Evolutionary conservation across 345 rosid genomes (phyloP).

Genomic region (Populus tremula): DNA sequence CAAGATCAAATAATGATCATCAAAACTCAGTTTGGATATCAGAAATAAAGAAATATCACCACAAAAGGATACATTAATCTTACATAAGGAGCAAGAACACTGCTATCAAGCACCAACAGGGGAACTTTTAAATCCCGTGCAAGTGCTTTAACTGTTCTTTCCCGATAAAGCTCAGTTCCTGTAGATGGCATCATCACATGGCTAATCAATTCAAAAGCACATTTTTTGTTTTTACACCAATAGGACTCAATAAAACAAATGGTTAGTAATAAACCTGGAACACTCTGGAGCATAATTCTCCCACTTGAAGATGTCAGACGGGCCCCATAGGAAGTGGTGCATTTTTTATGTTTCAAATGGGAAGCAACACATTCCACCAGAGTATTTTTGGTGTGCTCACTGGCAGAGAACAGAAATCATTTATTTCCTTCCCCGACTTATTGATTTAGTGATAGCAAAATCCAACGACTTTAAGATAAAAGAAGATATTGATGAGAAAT

Average conservation of each 20-base stretch:
- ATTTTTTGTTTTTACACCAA: background rate
- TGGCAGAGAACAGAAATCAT: conserved; percentile 25
- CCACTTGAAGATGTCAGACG: conserved; percentile 82
- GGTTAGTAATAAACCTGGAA: conserved; percentile 60
- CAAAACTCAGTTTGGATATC: background rate
- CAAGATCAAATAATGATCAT: conserved; percentile 21
- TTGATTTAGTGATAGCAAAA: conserved; percentile 9
- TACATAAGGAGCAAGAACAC: conserved; percentile 90
- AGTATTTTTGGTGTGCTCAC: conserved; percentile 68
- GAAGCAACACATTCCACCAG: conserved; percentile 87
- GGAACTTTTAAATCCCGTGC: conserved; percentile 85
- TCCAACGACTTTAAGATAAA: background rate
- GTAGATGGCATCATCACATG: conserved; percentile 22
- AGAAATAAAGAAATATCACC: background rate
- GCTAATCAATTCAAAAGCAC: conserved; percentile 10
- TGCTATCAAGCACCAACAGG: conserved; percentile 83
- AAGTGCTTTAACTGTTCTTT: conserved; percentile 86
- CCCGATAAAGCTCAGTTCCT: conserved; percentile 95
- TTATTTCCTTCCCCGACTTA: conserved; percentile 1
- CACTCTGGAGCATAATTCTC: conserved; percentile 83
- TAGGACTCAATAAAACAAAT: background rate
- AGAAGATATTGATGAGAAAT: conserved; percentile 1
- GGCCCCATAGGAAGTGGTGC: conserved; percentile 58
- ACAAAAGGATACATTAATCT: conserved; percentile 36
- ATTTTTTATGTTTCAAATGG: conserved; percentile 67